Evolutionary conservation across 768 basidiomycete genomes (phyloP).

Genomic region (Chalciporus sphaerocephalus): DNA sequence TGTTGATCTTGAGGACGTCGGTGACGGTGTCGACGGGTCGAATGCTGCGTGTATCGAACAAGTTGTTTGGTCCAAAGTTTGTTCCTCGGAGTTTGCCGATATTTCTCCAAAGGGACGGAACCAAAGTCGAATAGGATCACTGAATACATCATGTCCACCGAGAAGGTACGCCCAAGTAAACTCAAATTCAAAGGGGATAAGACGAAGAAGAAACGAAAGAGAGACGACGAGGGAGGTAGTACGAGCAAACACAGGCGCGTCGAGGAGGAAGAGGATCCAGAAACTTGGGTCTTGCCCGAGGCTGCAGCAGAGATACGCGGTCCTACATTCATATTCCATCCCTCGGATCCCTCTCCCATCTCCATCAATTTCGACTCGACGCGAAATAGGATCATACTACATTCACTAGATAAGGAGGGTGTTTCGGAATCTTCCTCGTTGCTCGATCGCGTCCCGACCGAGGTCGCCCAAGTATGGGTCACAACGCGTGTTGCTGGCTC

Average conservation of each 20-base stretch:
- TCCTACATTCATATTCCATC: constrained; percentile 82
- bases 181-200: constrained; percentile 91
- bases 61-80: constrained; percentile 38
- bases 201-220: constrained; percentile 74
- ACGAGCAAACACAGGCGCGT: constrained; percentile 43
- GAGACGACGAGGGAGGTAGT: constrained; percentile 46
- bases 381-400: constrained; percentile 64
- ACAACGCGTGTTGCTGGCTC: constrained; percentile 82
- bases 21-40: constrained; percentile 43
- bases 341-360: constrained; percentile 73
- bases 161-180: constrained; percentile 64
- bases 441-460: constrained; percentile 67
- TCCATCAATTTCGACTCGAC: constrained; percentile 77
- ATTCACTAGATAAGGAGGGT: constrained; percentile 60
- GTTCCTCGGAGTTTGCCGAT: constrained; percentile 24
- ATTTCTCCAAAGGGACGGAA: background rate
- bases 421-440: constrained; percentile 40
- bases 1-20: constrained; percentile 63
- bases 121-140: constrained; percentile 1
- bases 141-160: constrained; percentile 28
- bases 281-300: constrained; percentile 78
- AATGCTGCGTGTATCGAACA: constrained; percentile 15
- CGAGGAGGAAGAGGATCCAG: constrained; percentile 61
- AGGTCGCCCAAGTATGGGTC: constrained; percentile 91
- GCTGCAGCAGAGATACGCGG: constrained; percentile 72